These are phyloP conservation scores for Elaphomyces granulatus DNA, from an alignment of 495 filamentous ascomycete genomes.

Conservation along the genomic window DNA sequence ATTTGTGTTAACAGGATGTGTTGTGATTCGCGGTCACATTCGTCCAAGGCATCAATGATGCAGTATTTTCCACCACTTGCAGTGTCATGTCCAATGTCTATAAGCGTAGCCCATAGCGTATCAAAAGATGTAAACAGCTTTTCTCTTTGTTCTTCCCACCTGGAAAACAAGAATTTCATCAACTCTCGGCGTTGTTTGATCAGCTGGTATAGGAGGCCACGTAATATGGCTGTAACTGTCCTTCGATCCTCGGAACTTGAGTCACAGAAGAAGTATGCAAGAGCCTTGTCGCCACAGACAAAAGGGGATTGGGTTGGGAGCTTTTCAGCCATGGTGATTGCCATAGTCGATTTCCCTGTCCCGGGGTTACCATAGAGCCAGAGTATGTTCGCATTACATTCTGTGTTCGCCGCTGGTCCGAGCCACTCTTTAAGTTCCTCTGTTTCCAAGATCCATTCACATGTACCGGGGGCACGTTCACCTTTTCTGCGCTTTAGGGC, in stretches of 20 bases:
- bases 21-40: slow-evolving; percentile 14
- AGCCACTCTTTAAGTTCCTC: slow-evolving; percentile 11
- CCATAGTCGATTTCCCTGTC: slow-evolving; percentile 19
- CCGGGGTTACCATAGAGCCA: slow-evolving; percentile 17
- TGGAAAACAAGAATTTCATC: slow-evolving; percentile 12
- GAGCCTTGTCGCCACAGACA: slow-evolving; percentile 1
- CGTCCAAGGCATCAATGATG: slow-evolving; percentile 18
- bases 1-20: slow-evolving; percentile 10
- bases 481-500: slow-evolving; percentile 11
- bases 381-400: slow-evolving; percentile 2
- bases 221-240: slow-evolving; percentile 11
- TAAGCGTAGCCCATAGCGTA: slow-evolving; percentile 13
- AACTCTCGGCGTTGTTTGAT: slow-evolving; percentile 8
- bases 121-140: slow-evolving; percentile 17
- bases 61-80: slow-evolving; percentile 9
- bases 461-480: slow-evolving; percentile 13
- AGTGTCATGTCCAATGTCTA: slow-evolving; percentile 4
- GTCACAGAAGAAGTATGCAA: slow-evolving; percentile 22
- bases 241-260: slow-evolving; percentile 6
- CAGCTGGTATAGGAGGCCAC: slow-evolving; percentile 18
- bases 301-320: slow-evolving; percentile 7
- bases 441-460: slow-evolving; percentile 16
- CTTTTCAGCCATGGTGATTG: slow-evolving; percentile 11
- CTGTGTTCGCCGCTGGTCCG: not conserved
- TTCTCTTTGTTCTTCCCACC: slow-evolving; percentile 11